Evolutionary conservation across 345 rosid genomes (phyloP).

Genomic region (Eutrema japonicum): DNA sequence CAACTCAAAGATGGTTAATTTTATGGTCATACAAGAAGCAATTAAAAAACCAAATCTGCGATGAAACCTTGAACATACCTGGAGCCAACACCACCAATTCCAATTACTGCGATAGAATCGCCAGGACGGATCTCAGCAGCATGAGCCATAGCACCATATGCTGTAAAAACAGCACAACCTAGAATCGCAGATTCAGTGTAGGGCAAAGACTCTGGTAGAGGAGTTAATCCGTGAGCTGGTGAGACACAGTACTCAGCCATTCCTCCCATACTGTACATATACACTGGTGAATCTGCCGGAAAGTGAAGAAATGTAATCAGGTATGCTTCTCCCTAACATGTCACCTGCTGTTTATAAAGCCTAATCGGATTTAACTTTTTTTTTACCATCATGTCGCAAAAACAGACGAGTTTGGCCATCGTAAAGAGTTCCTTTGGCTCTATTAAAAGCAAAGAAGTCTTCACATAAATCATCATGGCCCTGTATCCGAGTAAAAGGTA

Average conservation of each 20-base stretch:
- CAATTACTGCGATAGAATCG: slow-evolving; percentile 88
- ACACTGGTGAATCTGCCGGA: slow-evolving; percentile 75
- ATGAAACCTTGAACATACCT: slow-evolving; percentile 44
- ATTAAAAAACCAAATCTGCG: not conserved
- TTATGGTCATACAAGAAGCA: slow-evolving; percentile 5
- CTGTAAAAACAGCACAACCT: slow-evolving; percentile 97
- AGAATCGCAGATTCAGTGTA: slow-evolving; percentile 89
- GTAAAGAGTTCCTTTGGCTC: slow-evolving; percentile 97
- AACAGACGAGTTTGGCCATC: slow-evolving; percentile 95
- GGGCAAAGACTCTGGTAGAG: slow-evolving; percentile 74
- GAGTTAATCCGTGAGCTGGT: slow-evolving; percentile 69
- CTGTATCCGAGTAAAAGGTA: slow-evolving; percentile 48
- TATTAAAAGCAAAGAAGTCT: slow-evolving; percentile 90
- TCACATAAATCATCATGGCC: slow-evolving; percentile 99
- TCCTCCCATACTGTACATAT: slow-evolving; percentile 99
- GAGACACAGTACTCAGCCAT: slow-evolving; percentile 94
- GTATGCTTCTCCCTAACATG: slow-evolving; percentile 4
- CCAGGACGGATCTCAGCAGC: slow-evolving; percentile 93
- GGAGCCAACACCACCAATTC: slow-evolving; percentile 95
- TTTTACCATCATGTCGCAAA: slow-evolving; percentile 71
- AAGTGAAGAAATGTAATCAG: slow-evolving; percentile 25
- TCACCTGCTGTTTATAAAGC: not conserved
- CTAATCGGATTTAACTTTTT: not conserved
- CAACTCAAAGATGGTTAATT: slow-evolving; percentile 31
- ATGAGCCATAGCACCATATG: slow-evolving; percentile 98